Evolutionary conservation across 2,329 filamentous ascomycete genomes (phyloP).

Genomic region (Tolypocladium ovalisporum): DNA sequence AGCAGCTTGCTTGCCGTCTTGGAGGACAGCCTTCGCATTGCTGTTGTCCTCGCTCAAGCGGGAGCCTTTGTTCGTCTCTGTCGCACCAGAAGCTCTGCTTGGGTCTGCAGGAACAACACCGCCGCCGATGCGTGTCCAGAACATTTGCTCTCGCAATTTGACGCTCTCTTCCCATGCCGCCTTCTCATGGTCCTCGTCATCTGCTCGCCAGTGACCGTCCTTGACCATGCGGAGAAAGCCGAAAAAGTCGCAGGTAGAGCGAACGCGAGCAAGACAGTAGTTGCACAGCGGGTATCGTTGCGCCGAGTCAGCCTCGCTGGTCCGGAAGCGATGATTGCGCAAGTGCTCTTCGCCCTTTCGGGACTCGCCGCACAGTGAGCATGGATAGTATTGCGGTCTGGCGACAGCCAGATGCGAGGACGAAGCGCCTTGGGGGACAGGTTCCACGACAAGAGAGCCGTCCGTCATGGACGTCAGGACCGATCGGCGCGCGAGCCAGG

Average conservation of each 20-base stretch:
- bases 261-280: conserved; percentile 74
- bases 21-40: neutral
- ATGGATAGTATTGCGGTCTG: conserved; percentile 52
- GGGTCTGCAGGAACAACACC: conserved; percentile 63
- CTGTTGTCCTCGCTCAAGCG: neutral
- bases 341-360: conserved; percentile 61
- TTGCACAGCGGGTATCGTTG: conserved; percentile 84
- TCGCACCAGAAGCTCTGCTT: conserved; percentile 9
- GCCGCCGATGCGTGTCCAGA: conserved; percentile 87
- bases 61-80: neutral
- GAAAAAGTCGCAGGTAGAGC: conserved; percentile 85
- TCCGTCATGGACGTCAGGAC: conserved; percentile 77
- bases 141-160: conserved; percentile 84
- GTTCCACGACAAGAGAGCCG: conserved; percentile 81
- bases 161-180: conserved; percentile 93
- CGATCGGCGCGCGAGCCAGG: conserved; percentile 81
- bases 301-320: conserved; percentile 74
- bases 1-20: neutral
- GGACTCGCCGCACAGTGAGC: conserved; percentile 79
- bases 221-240: conserved; percentile 85
- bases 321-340: conserved; percentile 79
- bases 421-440: conserved; percentile 53
- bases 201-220: conserved; percentile 82
- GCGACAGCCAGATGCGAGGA: conserved; percentile 36
- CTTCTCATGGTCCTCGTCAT: conserved; percentile 74